Evolutionary conservation across 2,329 filamentous ascomycete species (phyloP).

Genomic region (Fusarium metavorans): DNA sequence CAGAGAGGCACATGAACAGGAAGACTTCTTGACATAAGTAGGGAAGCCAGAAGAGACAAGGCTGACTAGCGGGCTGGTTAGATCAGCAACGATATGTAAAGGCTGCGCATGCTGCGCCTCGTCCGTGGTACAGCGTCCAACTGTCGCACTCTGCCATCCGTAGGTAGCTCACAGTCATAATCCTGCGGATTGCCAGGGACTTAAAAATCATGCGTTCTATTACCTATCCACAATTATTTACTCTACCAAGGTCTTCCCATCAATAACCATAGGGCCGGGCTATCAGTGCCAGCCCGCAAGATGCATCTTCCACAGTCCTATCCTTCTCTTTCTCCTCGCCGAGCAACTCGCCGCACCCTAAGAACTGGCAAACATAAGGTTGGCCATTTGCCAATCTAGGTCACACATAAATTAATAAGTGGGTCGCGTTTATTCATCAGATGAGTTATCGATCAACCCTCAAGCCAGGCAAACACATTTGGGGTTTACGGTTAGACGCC

Average conservation of each 20-base stretch:
- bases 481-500: no score
- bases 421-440: no score
- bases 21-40: slow-evolving; percentile 3
- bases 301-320: neutral
- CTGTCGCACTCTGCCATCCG: neutral
- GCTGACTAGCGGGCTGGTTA: slow-evolving; percentile 30
- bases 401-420: no score
- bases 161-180: neutral
- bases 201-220: neutral
- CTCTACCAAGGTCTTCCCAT: neutral
- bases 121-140: neutral
- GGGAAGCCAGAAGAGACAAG: slow-evolving; percentile 19
- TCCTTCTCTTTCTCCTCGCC: neutral
- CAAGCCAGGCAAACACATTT: no score
- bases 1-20: neutral
- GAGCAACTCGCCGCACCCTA: neutral
- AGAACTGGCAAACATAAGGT: neutral
- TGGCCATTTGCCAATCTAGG: neutral
- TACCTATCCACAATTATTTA: neutral
- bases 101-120: slow-evolving; percentile 25
- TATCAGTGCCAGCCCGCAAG: neutral
- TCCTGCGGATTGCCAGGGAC: neutral
- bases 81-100: slow-evolving; percentile 7
- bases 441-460: no score
- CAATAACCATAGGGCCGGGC: neutral